phyloP scores from a whole-genome alignment of 1,284 basidiomycete genomes.

The Thecaphora frezii region DNA sequence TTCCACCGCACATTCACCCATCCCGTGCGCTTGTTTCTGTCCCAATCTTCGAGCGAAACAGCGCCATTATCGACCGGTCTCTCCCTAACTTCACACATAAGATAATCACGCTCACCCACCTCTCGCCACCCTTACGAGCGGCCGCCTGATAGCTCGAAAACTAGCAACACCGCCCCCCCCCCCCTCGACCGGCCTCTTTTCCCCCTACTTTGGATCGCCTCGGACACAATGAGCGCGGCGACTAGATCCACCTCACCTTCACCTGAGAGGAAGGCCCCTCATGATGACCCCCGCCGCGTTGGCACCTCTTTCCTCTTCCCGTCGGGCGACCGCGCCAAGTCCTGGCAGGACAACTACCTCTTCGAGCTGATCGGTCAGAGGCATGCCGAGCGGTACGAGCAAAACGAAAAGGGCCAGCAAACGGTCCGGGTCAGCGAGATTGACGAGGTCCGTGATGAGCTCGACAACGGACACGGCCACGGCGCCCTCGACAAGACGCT shows the following conservation, averaged over 20 bases:
- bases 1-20: too few species aligned
- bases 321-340: constrained; percentile 29
- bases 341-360: constrained; percentile 36
- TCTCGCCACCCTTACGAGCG: too few species aligned
- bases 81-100: too few species aligned
- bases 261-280: constrained; percentile 14
- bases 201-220: too few species aligned
- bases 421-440: constrained; percentile 32
- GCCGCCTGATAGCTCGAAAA: too few species aligned
- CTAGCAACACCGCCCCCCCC: too few species aligned
- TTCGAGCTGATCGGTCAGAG: constrained; percentile 26
- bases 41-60: too few species aligned
- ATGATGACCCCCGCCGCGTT: constrained; percentile 10
- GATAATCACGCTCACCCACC: too few species aligned
- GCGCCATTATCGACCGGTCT: too few species aligned
- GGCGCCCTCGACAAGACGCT: constrained; percentile 39
- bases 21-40: too few species aligned
- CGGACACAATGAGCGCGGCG: not conserved
- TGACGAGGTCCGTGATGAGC: constrained; percentile 19
- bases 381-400: constrained; percentile 21
- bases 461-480: constrained; percentile 14
- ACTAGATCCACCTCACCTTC: constrained; percentile 11
- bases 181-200: too few species aligned
- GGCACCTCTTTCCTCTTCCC: constrained; percentile 36
- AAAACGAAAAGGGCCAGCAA: constrained; percentile 21